Evolutionary conservation across 1,284 basidiomycete species (phyloP).

Genomic region (Pyrrhoderma noxium): DNA sequence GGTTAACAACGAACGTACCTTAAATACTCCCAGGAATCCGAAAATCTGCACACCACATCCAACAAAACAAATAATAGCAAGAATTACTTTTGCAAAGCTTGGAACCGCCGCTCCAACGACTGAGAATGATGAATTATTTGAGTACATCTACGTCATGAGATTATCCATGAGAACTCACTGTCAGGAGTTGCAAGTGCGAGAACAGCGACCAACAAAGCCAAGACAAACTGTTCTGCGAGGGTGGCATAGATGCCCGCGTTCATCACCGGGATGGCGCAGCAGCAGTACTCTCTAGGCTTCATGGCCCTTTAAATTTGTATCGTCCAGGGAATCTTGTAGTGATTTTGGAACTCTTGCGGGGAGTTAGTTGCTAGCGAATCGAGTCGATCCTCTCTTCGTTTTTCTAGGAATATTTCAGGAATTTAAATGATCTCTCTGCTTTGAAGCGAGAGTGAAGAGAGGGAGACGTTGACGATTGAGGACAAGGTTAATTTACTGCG

Average conservation of each 20-base stretch:
- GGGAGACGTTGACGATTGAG: slow-evolving; percentile 1
- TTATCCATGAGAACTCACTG: slow-evolving; percentile 43
- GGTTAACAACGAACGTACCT: slow-evolving; percentile 38
- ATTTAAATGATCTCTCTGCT: neutral
- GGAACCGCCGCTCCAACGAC: slow-evolving; percentile 83
- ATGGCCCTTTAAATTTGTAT: slow-evolving; percentile 20
- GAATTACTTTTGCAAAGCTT: slow-evolving; percentile 62
- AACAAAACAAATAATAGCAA: slow-evolving; percentile 70
- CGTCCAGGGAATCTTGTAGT: too few species aligned
- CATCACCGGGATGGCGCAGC: slow-evolving; percentile 78
- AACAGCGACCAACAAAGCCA: slow-evolving; percentile 67
- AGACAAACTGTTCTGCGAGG: slow-evolving; percentile 65
- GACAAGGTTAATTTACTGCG: neutral
- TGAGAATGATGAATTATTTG: slow-evolving; percentile 27
- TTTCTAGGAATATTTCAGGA: too few species aligned
- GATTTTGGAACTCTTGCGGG: too few species aligned
- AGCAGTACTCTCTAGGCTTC: slow-evolving; percentile 72
- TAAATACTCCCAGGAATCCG: slow-evolving; percentile 76
- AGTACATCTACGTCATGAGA: neutral
- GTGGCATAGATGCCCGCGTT: slow-evolving; percentile 85
- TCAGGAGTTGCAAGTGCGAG: slow-evolving; percentile 73
- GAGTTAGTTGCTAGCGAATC: too few species aligned
- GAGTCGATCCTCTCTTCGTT: too few species aligned
- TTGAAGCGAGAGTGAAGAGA: neutral
- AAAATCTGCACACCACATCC: slow-evolving; percentile 67